Evolutionary conservation across 768 basidiomycete genomes (phyloP), one percentile per base, ranked within the genome.

Genomic region (Suillus paluster): DNA sequence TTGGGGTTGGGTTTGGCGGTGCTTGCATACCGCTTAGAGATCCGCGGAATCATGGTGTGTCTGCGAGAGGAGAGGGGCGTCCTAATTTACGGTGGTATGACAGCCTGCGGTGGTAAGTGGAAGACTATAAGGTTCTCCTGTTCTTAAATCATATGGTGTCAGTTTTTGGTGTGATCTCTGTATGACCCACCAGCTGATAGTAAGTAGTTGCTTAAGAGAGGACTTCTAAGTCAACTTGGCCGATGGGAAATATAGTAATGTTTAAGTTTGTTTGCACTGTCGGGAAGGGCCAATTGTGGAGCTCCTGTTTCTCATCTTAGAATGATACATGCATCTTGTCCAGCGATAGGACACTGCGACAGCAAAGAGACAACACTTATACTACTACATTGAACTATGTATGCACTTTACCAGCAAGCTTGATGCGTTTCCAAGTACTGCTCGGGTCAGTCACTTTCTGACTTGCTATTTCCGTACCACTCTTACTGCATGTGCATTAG

Each of bases 11-110:
- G 19, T 21, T 42, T 55, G 34, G 55, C 59, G 10, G 59, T 60
- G 11, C 54, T 57, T 6, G 56, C 59, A 27, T 60, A 60, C 17
- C 59, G 59, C 39, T 57, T 57, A 11, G 34, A 36, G 19, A 57
- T 56, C 58, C 59, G 52, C 12, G 59, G 59, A 27, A 60, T 60
- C 59, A 60, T 60, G 3, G 58, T 30, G 19, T 34, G 21, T 21
- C 48, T 27, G 48, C 17, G 15, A 48, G 25, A 27, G 8, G 17
- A 53, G 52, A 53, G 15, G 34, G 15, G 34, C 52, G 34, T 6
- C 15, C 34, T 38, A 17, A 23, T 34, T 36, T 23, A 6, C 9
- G 8, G 9, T 30, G 49, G 30, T 49, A 30, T 17, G 33, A 0
- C 21, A 33, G 33, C n/a, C 33, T 21, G 33, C 34, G 1, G 21